Conservation (phyloP, 345 rosid genomes). For the Bruguiera gymnorhiza region DNA sequence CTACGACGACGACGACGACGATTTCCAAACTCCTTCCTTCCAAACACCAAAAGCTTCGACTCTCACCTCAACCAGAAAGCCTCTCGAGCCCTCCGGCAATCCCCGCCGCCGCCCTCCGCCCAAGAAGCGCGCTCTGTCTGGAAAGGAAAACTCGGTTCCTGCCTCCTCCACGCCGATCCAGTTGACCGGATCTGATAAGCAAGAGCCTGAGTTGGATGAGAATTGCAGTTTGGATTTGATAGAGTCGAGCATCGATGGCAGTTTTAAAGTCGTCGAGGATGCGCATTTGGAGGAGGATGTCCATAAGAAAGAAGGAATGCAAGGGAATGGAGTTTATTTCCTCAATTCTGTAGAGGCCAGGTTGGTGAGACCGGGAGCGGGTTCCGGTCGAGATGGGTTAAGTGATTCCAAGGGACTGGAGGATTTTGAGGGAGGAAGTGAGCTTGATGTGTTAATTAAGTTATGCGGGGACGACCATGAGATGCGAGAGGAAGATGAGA, state of each 20-base stretch:
- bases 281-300: neutral
- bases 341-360: constrained; percentile 65
- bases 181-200: neutral
- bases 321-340: constrained; percentile 38
- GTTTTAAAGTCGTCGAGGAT: constrained; percentile 1
- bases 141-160: constrained; percentile 48
- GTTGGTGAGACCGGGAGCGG: constrained; percentile 30
- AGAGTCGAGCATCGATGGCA: constrained; percentile 57
- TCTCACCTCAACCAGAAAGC: constrained; percentile 11
- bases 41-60: constrained; percentile 24
- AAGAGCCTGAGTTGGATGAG: constrained; percentile 12
- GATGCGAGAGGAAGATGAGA: constrained; percentile 13
- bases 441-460: constrained; percentile 57
- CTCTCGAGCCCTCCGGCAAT: constrained; percentile 33
- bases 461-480: constrained; percentile 43
- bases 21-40: constrained; percentile 50
- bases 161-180: neutral
- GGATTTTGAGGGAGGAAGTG: constrained; percentile 39
- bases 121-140: constrained; percentile 38
- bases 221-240: constrained; percentile 62
- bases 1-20: constrained; percentile 53
- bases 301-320: constrained; percentile 23
- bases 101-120: constrained; percentile 19
- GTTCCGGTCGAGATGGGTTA: constrained; percentile 18
- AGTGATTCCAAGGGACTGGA: constrained; percentile 16